Base-by-base conservation (phyloP, 257 asterid genomes). In the Eustoma russellianum region DNA sequence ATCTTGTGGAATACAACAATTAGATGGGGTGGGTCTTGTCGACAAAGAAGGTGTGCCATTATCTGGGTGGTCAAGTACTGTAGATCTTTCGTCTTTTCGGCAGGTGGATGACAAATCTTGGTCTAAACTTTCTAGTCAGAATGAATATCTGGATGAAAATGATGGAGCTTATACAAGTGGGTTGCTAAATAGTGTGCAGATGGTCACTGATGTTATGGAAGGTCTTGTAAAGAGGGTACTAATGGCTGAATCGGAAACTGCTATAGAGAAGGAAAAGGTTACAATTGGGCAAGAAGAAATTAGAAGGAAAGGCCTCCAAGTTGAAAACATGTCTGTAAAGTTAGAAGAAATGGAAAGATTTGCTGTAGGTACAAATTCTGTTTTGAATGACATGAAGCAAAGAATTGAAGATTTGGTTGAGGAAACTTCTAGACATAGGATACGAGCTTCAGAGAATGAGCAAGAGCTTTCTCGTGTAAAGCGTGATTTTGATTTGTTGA, bases 381-480 rank as follows among this genome's bases (percentile, higher is more conserved):
- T 88, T 67, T 72, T 92, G 73, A 81, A 72, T 66, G 97, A 92
- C 74, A 83, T 88, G 98, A 77, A 85, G 28, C 91, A 81, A 67
- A 79, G 97, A 74, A 95, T 92, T 55, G 94, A 88, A 69, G 97
- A 92, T 80, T 83, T 92, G 90, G 99, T 92, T 58, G 91, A 80
- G 52, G 99, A 88, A 75, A 92, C 99, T 43, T 77, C 93, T 62
- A 74, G 94, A 68, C 97, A 92, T 68, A 76, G 95, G 81, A 85
- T 81, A 65, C 74, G 94, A 76, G 99, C 97, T 71, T 75, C 90
- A n/a, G 97, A 88, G 66, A 92, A 92, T 51, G 99, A 92, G 76
- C 80, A 77, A 57, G 99, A 92, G 79, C 99, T 92, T 72, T 74
- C 70, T 48, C 95, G 95, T 55, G 99, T 92, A 52, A 88, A 88